These are phyloP conservation scores for Austroboletus rostrupii DNA, from an alignment of 1,284 basidiomycete species.

Conservation along the genomic window DNA sequence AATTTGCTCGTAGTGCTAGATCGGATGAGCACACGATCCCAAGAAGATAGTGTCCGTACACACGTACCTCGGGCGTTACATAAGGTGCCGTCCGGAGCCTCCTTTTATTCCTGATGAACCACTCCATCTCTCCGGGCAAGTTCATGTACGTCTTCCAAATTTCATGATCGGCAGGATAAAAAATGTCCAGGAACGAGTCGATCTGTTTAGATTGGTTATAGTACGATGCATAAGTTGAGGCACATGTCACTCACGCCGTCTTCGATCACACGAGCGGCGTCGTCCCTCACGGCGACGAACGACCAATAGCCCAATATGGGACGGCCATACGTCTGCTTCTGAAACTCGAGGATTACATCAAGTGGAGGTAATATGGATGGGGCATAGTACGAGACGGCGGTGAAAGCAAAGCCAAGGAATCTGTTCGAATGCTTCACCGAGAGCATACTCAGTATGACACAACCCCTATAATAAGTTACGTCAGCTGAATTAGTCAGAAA, in stretches of 20 bases:
- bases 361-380: constrained; percentile 28
- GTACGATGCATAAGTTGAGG: background rate
- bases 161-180: constrained; percentile 32
- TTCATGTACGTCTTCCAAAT: constrained; percentile 33
- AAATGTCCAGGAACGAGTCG: constrained; percentile 30
- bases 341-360: constrained; percentile 20
- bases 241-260: constrained; percentile 22
- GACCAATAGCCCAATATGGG: constrained; percentile 39
- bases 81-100: constrained; percentile 27
- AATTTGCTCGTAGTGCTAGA: constrained; percentile 27
- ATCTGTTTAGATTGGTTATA: constrained; percentile 15
- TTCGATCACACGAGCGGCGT: constrained; percentile 28
- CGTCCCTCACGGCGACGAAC: constrained; percentile 28
- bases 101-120: constrained; percentile 25
- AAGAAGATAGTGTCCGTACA: background rate
- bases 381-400: constrained; percentile 30
- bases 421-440: constrained; percentile 31
- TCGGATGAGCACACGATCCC: constrained; percentile 4
- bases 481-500: background rate
- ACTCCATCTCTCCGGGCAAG: constrained; percentile 30
- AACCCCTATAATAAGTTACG: constrained; percentile 26
- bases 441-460: constrained; percentile 28
- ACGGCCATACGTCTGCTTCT: constrained; percentile 28
- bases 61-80: constrained; percentile 29
- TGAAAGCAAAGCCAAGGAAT: constrained; percentile 31